These are phyloP conservation scores for Smittium culicis DNA, from an alignment of 371 early-diverging fungal species.

Conservation along the genomic window DNA sequence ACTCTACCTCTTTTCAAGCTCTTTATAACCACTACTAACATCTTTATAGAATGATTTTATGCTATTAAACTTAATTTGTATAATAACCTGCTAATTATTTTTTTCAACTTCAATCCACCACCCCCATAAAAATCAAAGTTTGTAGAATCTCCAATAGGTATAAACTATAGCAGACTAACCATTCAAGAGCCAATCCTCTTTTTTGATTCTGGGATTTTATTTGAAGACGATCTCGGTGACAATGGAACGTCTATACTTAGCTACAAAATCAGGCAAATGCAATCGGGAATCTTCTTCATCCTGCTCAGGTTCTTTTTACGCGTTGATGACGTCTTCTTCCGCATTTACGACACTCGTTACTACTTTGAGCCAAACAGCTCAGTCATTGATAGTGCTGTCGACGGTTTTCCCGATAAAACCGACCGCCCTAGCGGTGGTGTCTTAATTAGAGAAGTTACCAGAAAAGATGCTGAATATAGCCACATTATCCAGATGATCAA, in stretches of 20 bases:
- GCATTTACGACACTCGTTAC: slow-evolving; percentile 79
- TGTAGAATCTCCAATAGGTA: slow-evolving; percentile 19
- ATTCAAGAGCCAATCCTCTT: slow-evolving; percentile 72
- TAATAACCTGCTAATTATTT: neutral
- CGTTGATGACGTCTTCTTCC: slow-evolving; percentile 84
- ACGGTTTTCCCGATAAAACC: slow-evolving; percentile 74
- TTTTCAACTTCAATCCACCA: neutral
- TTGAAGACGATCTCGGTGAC: slow-evolving; percentile 92
- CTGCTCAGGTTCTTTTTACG: slow-evolving; percentile 77
- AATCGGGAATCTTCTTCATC: slow-evolving; percentile 61
- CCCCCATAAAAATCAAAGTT: slow-evolving; percentile 10
- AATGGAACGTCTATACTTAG: slow-evolving; percentile 73
- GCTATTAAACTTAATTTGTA: neutral
- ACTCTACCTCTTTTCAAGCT: too few relatives aligned
- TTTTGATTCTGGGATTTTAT: slow-evolving; percentile 78
- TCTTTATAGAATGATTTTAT: too few relatives aligned
- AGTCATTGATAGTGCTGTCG: slow-evolving; percentile 81
- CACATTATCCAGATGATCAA: slow-evolving; percentile 28
- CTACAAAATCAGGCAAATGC: slow-evolving; percentile 86
- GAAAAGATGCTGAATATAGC: slow-evolving; percentile 45
- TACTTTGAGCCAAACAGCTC: slow-evolving; percentile 55
- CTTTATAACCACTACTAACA: too few relatives aligned
- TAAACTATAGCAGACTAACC: slow-evolving; percentile 64
- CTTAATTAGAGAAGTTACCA: slow-evolving; percentile 58
- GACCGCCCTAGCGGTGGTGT: slow-evolving; percentile 57